Conservation (phyloP, 257 asterid genomes). For the Jacaranda mimosifolia region DNA sequence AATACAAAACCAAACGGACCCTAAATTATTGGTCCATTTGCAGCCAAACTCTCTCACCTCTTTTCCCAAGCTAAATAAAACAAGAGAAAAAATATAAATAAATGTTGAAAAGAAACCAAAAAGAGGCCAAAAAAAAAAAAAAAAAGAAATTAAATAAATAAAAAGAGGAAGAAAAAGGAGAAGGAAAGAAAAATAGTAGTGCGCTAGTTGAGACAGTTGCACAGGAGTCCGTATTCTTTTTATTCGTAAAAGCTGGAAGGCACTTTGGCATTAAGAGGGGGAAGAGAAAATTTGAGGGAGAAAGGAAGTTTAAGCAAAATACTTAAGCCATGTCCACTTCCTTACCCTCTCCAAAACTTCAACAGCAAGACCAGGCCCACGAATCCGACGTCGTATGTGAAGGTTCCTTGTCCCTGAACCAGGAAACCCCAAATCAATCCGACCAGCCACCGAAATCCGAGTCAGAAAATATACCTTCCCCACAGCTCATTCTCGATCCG, state of each 20-base stretch:
- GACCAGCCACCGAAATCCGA: constrained; percentile 25
- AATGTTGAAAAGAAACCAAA: background rate
- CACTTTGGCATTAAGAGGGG: constrained; percentile 1
- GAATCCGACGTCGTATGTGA: constrained; percentile 34
- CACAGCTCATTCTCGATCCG: constrained; percentile 23
- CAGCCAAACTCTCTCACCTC: too few relatives aligned
- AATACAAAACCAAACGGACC: too few relatives aligned
- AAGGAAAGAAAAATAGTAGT: background rate
- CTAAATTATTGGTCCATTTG: background rate
- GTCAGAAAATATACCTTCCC: constrained; percentile 6
- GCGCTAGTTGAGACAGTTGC: background rate
- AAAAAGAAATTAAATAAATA: too few relatives aligned
- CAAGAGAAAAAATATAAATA: background rate
- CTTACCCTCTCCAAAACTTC: constrained; percentile 14
- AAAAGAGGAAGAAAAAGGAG: background rate
- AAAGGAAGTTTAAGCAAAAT: background rate
- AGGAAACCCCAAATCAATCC: constrained; percentile 37
- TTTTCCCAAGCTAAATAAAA: background rate
- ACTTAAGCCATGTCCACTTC: constrained; percentile 31
- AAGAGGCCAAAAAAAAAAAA: background rate
- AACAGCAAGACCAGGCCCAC: constrained; percentile 8
- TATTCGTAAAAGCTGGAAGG: background rate
- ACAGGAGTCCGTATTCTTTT: background rate
- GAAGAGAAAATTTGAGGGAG: background rate
- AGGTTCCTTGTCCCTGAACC: constrained; percentile 27